These are phyloP conservation scores for Tolypocladium inflatum DNA, from an alignment of 2,329 filamentous ascomycete genomes.

Conservation along the genomic window DNA sequence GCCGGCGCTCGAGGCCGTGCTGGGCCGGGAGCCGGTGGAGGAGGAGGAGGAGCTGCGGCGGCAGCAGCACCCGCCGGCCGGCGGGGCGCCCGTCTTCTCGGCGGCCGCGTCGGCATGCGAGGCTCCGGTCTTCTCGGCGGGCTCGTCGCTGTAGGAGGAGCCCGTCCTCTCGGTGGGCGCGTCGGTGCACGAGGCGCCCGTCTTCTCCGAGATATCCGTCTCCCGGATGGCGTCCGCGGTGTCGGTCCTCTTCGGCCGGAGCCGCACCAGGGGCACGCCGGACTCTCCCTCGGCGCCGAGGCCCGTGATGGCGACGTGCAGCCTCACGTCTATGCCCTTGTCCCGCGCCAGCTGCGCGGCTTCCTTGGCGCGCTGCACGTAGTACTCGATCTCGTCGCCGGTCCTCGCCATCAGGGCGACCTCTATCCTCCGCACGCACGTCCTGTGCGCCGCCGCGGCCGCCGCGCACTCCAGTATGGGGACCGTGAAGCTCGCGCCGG, in stretches of 20 bases:
- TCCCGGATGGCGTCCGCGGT: neutral
- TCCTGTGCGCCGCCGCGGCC: constrained; percentile 23
- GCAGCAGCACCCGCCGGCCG: neutral
- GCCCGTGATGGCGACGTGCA: constrained; percentile 46
- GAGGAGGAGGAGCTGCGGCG: neutral
- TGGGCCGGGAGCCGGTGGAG: neutral
- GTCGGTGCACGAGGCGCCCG: neutral
- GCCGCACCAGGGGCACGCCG: constrained; percentile 2
- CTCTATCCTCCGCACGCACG: constrained; percentile 43
- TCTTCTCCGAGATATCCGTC: neutral
- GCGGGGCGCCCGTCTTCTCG: neutral
- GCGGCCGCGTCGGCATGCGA: neutral
- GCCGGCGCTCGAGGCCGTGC: constrained; percentile 10
- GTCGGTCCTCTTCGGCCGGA: neutral
- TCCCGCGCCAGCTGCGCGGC: constrained; percentile 30
- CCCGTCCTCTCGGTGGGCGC: no score
- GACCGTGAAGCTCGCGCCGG: constrained; percentile 52
- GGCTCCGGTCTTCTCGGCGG: neutral
- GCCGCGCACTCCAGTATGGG: constrained; percentile 49
- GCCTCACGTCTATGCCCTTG: constrained; percentile 37
- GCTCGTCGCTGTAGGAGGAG: neutral
- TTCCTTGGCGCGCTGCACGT: constrained; percentile 36
- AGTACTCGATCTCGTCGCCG: constrained; percentile 45
- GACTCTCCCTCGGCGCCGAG: neutral
- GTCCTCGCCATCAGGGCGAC: constrained; percentile 43